A percentile compares a stretch with the other conserved stretches of the same genome.
Evolutionary conservation across 2,329 filamentous ascomycete genomes (phyloP).

Genomic region (Cordyceps sp.): DNA sequence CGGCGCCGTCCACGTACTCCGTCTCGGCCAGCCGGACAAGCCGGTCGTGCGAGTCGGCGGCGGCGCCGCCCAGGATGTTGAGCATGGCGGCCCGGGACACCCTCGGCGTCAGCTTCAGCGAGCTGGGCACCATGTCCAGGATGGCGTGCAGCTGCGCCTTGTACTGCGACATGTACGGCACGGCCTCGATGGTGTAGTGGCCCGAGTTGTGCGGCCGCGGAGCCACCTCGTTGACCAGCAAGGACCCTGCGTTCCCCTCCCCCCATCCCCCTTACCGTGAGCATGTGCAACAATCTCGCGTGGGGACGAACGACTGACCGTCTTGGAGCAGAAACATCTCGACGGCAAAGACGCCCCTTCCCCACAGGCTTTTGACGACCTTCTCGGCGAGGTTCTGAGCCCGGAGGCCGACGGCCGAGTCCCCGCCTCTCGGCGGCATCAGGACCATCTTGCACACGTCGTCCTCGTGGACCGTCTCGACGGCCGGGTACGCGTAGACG

Average conservation of each 20-base stretch:
- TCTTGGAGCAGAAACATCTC: conserved; percentile 83
- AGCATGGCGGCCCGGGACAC: conserved; percentile 50
- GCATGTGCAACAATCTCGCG: too few species aligned
- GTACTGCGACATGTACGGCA: conserved; percentile 68
- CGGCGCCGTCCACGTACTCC: conserved; percentile 26
- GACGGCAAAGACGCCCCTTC: conserved; percentile 87
- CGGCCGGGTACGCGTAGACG: conserved; percentile 63
- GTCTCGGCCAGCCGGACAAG: conserved; percentile 29
- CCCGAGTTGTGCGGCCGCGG: conserved; percentile 78
- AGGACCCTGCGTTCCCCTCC: too few species aligned
- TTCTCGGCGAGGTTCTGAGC: conserved; percentile 65
- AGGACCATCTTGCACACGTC: conserved; percentile 90
- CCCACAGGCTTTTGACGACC: conserved; percentile 65
- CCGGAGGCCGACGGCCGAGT: conserved; percentile 38
- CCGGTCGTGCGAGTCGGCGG: conserved; percentile 40
- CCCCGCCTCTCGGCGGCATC: conserved; percentile 60
- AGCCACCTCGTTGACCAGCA: conserved; percentile 77
- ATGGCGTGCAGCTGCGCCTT: conserved; percentile 80
- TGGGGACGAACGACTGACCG: too few species aligned
- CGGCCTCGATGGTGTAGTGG: conserved; percentile 88
- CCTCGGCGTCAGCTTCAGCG: conserved; percentile 38
- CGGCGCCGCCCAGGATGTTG: conserved; percentile 60
- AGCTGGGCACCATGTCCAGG: conserved; percentile 44
- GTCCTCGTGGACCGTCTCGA: conserved; percentile 91
- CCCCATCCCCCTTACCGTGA: too few species aligned